phyloP scores from a whole-genome alignment of 1,284 basidiomycete genomes.

The Pseudozyma pruni region DNA sequence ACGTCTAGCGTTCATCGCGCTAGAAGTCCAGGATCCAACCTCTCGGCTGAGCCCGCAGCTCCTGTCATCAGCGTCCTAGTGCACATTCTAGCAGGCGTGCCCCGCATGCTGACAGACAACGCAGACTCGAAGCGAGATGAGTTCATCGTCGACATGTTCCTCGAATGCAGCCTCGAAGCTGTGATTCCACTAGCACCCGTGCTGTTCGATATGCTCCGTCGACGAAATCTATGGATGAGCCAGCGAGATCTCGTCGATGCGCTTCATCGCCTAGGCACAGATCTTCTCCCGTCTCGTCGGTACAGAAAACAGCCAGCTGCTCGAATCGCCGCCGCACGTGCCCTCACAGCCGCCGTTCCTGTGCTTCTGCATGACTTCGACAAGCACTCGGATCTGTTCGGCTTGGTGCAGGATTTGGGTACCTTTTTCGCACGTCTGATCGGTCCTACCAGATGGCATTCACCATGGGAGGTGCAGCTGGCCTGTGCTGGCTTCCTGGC shows the following conservation, averaged over 20 bases:
- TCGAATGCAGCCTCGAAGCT: constrained; percentile 22
- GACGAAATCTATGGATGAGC: constrained; percentile 28
- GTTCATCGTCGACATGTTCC: constrained; percentile 15
- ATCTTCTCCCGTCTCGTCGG: constrained; percentile 32
- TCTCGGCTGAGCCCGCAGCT: background rate
- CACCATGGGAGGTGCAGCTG: constrained; percentile 60
- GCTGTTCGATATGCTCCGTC: constrained; percentile 13
- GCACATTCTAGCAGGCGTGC: constrained; percentile 17
- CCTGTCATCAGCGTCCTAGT: constrained; percentile 9
- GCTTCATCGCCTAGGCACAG: constrained; percentile 34
- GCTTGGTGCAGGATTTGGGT: constrained; percentile 32
- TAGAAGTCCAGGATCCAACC: background rate
- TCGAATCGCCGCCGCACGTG: constrained; percentile 19
- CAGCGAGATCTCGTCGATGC: constrained; percentile 37
- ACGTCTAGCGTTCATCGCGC: background rate
- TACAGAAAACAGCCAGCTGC: constrained; percentile 19
- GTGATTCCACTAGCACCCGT: constrained; percentile 18
- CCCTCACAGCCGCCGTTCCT: constrained; percentile 20
- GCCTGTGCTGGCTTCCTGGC: constrained; percentile 73
- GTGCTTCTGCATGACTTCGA: constrained; percentile 12
- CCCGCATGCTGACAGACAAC: constrained; percentile 12
- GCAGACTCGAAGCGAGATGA: constrained; percentile 21
- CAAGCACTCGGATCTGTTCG: constrained; percentile 34
- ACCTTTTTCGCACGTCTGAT: constrained; percentile 43
- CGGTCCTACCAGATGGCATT: constrained; percentile 22